Evolutionary conservation across 768 basidiomycete species (phyloP), one percentile per base, ranked within the genome.

Genomic region (Pleurotus tuber-regium): DNA sequence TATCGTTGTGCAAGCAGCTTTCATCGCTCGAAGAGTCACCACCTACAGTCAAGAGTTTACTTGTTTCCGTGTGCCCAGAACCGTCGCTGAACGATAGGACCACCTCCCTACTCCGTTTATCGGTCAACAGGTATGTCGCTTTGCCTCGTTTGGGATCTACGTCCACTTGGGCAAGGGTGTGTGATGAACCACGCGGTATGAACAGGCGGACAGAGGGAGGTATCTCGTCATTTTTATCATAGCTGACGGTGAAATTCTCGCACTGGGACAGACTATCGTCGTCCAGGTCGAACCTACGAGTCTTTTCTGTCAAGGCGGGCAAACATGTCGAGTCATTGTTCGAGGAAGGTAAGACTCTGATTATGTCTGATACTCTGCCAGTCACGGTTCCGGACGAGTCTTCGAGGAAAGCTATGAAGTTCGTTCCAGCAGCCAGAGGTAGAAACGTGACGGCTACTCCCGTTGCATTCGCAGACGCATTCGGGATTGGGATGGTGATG

Each of bases 361-460:
- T 70, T 12, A 84, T 57, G 53, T 80, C 75, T 19, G 83, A 84
- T 6, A 77, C 67, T 12, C 53, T 57, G 1, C 76, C 74, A 3
- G 73, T 59, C 41, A 62, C 67, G 4, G 65, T 58, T n/a, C 76
- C 79, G 3, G 54, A 52, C 0, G 64, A 63, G 59, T 80, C 75
- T 52, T 82, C 76, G 23, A 86, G 70, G 9, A 80, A 78, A 5
- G 82, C 79, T 35, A 87, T 58, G 53, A 85, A 83, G 11, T 62
- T 60, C 6, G 78, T 74, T 23, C 72, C 75, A 1, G 72, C 76
- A 2, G 71, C 54, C 16, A 83, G 66, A 4, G 83, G 83, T 1
- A 85, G 66, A 58, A 78, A 79, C 4, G 76, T 70, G 44, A 83
- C 66, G 25, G 24, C 29, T 12, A 77, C 68, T 1, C 78, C 78